Percentiles rank a stretch among this genome's conserved stretches.
Conservation (phyloP, 495 filamentous ascomycete genomes). For the Xylaria flabelliformis region DNA sequence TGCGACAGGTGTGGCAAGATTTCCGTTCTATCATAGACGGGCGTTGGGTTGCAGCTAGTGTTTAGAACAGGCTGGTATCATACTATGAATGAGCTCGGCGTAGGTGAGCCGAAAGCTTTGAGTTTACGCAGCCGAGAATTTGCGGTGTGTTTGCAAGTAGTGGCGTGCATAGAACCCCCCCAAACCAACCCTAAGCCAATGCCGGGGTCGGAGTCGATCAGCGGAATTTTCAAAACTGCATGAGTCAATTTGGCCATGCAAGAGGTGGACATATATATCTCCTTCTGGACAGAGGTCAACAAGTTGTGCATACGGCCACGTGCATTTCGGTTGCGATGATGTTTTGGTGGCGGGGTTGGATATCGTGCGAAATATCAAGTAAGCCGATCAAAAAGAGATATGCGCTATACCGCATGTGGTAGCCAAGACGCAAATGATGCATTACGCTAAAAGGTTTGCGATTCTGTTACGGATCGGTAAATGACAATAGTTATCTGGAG, state of each 20-base stretch:
- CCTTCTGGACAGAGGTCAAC: conserved; percentile 4
- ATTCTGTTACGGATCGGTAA: background rate
- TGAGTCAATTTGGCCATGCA: background rate
- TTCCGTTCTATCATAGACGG: conserved; percentile 39
- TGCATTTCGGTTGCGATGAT: background rate
- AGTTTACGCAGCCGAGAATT: background rate
- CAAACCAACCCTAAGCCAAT: background rate
- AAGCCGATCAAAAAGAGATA: background rate
- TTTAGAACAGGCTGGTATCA: background rate
- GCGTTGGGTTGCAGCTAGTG: conserved; percentile 13
- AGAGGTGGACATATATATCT: background rate
- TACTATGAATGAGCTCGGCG: conserved; percentile 8
- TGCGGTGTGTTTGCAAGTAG: background rate
- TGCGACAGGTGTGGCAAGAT: conserved; percentile 59
- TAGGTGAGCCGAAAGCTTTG: background rate
- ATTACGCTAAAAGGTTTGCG: conserved; percentile 27
- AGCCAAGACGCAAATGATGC: conserved; percentile 42
- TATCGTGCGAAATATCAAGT: background rate
- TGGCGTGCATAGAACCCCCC: background rate
- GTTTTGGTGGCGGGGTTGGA: background rate
- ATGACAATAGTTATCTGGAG: background rate
- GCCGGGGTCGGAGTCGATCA: conserved; percentile 3
- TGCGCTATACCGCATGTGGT: conserved; percentile 40
- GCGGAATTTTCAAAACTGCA: background rate
- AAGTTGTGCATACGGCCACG: conserved; percentile 8